Base-by-base conservation (phyloP, 2,329 filamentous ascomycete genomes). In the Chrysoporthe austroafricana region DNA sequence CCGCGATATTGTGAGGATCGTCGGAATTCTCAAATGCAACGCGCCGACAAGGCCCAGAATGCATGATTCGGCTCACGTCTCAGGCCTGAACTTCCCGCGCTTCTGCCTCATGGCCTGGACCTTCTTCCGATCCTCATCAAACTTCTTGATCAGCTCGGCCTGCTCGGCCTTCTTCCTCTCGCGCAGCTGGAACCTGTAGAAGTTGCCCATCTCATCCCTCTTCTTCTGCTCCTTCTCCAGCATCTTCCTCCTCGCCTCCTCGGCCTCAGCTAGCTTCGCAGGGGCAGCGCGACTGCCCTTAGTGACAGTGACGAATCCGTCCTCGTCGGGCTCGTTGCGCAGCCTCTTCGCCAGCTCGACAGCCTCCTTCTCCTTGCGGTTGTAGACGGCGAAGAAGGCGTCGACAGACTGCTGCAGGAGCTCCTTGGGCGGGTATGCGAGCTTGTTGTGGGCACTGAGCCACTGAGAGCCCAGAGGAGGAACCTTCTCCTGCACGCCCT, bases 261-360 rank as follows among this genome's bases (percentile, higher is more conserved):
- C 86, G 18, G 89, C 88, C 73, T 91, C 93, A 72, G 90, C 90
- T 70, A 89, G 85, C 65, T 90, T 86, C 1, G 92, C 94, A 1
- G 92, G 89, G n/a, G 90, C 91, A 7, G 85, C 85, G 67, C 90
- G 84, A 50, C 92, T 91, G 36, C 94, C 94, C 65, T 92, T 86
- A 1, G 90, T 91, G 34, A 99, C 96, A 3, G 94, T 98, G 61
- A 98, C 86, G 77, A 99, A 99, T 1, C 96, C 96, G 78, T 99
- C 96, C 75, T 93, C 94, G 77, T 99, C 96, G 0, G 95, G 93
- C 74, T 93, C 90, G 72, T 91, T 90, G 69, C 92, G 88, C 70
- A 90, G 82, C 66, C 86, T 82, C 80, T 87, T 89, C 76, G 80
- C 91, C 76, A 83, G 85, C 80, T 82, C 89, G 71, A 75, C 85